phyloP scores from a whole-genome alignment of 352 stramenopile species.

The Stephanocyclus meneghinianus region DNA sequence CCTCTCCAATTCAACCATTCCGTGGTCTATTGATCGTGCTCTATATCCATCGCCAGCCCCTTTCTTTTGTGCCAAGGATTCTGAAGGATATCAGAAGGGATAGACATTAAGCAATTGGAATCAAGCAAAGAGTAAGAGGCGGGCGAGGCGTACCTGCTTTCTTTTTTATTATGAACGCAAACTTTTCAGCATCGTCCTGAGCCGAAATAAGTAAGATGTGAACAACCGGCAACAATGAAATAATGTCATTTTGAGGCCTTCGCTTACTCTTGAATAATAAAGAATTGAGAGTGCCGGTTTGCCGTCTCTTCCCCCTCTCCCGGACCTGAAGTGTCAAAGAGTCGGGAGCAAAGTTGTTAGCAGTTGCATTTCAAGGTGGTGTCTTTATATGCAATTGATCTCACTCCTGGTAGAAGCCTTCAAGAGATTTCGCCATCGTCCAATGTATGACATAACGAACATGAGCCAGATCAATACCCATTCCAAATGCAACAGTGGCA shows the following conservation, averaged over 20 bases:
- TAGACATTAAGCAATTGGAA: not conserved
- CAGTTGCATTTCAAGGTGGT: not conserved
- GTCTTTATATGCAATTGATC: not conserved
- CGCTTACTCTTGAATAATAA: constrained; percentile 67
- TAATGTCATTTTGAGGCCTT: not conserved
- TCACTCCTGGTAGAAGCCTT: constrained; percentile 97
- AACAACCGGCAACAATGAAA: not conserved
- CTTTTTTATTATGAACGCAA: constrained; percentile 69
- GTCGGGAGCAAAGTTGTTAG: not conserved
- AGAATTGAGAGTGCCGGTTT: constrained; percentile 77
- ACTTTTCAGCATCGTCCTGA: constrained; percentile 63
- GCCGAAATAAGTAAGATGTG: not conserved
- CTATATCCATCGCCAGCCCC: constrained; percentile 24
- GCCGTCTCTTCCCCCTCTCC: constrained; percentile 92
- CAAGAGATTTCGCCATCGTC: constrained; percentile 88
- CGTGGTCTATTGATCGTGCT: constrained; percentile 44
- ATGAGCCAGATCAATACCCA: constrained; percentile 99
- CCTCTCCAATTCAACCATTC: constrained; percentile 63
- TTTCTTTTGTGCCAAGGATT: constrained; percentile 37
- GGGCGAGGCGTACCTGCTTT: constrained; percentile 32
- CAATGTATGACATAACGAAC: constrained; percentile 88
- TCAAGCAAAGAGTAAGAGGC: not conserved
- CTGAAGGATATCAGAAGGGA: constrained; percentile 8
- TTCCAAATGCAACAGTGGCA: constrained; percentile 93
- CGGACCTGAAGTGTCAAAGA: constrained; percentile 37